Evolutionary conservation across 805 yeast genomes (phyloP), one percentile per base, ranked within the genome.

Genomic region (Jamesozyma gamospora): DNA sequence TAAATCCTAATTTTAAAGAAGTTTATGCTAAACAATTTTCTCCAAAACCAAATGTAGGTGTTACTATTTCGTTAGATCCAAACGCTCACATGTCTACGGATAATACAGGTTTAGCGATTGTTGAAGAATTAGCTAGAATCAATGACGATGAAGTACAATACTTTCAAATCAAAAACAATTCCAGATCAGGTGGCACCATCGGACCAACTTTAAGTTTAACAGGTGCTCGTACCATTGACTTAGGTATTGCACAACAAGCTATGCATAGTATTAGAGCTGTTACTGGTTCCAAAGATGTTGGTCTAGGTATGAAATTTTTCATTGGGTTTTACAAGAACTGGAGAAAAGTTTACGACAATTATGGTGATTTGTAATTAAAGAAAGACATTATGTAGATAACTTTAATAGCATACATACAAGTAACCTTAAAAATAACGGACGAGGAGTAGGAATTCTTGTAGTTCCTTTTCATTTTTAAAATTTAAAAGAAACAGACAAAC

Each of bases 221-320:
- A 1, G 86, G 86, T 41, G 82, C 83, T 3, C 69, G 84, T 53
- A 80, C 90, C 33, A 74, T 82, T 41, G 95, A 84, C 52, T 60
- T 83, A 42, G 95, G 95, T 41, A 79, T 84, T 49, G 77, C 94
- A 2, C 94, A 84, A 62, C 67, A 82, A 50, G 74, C 90, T 2
- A 84, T 84, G 95, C 95, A 84, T 62, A 78, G 86, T 32, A 80
- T 84, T 49, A 72, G 94, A 52, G 94, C 92, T 21, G 72, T 87
- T 12, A 71, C 79, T 25, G 94, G 95, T 32, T 70, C 83, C 16
- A 72, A 77, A 55, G 95, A 85, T 55, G 71, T 82, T 43, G 86
- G 84, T 35, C 66, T 82, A 39, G 94, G 82, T 32, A 71, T 76
- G 37, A 75, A 78, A 55, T 81, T 78, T 61, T 83, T 82, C 67